Conservation (phyloP, 2,329 filamentous ascomycete species). For the Nigrospora osmanthi region DNA sequence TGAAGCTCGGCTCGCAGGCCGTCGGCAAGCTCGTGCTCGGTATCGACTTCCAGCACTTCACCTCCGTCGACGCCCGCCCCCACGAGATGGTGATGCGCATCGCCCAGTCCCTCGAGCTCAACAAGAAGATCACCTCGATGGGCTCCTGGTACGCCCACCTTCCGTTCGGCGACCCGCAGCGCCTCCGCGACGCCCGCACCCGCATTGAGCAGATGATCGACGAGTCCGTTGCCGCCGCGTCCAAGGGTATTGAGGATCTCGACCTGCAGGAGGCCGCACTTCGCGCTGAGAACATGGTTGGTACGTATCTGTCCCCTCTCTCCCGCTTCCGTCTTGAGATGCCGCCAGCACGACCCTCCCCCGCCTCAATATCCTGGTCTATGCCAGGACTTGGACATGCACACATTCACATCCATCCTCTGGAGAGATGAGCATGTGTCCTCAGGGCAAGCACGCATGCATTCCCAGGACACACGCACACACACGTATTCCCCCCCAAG, state of each 20-base stretch:
- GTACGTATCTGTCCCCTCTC: constrained; percentile 5
- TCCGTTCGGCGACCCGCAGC: constrained; percentile 49
- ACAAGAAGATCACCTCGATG: constrained; percentile 48
- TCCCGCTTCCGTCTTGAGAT: neutral
- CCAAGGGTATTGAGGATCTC: constrained; percentile 28
- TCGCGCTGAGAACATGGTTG: constrained; percentile 32
- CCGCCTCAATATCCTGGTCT: no score
- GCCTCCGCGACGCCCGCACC: constrained; percentile 24
- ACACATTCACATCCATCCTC: no score
- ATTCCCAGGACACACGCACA: no score
- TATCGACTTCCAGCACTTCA: constrained; percentile 37
- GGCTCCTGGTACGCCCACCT: constrained; percentile 48
- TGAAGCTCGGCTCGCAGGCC: constrained; percentile 38
- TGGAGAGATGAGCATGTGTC: no score
- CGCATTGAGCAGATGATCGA: constrained; percentile 27
- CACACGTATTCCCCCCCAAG: no score
- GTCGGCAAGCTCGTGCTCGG: constrained; percentile 36
- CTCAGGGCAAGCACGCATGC: no score
- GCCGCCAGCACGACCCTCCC: neutral
- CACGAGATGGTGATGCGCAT: constrained; percentile 44
- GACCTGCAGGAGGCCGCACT: constrained; percentile 40
- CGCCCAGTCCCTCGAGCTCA: constrained; percentile 42
- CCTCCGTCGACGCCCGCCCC: constrained; percentile 32
- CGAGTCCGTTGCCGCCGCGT: constrained; percentile 28
- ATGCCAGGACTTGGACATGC: no score